phyloP scores from a whole-genome alignment of 2,329 filamentous ascomycete genomes.

The Aschersonia sp. region DNA sequence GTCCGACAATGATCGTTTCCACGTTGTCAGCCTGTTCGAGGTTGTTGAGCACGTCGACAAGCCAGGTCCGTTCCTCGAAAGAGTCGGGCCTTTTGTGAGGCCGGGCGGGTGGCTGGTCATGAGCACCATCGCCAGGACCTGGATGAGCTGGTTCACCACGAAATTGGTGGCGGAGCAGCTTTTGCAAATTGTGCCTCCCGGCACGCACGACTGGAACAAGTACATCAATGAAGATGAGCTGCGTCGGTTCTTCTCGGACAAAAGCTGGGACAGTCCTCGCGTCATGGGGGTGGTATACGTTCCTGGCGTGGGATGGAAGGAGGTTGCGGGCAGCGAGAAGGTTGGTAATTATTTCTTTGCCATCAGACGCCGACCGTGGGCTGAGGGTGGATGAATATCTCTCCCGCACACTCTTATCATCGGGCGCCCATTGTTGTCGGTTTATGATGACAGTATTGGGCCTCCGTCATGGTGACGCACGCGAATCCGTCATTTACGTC shows the following conservation, averaged over 20 bases:
- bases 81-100: constrained; percentile 60
- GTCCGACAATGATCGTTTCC: constrained; percentile 37
- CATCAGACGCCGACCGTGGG: constrained; percentile 31
- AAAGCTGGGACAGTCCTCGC: constrained; percentile 43
- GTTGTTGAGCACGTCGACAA: constrained; percentile 84
- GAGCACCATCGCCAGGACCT: constrained; percentile 83
- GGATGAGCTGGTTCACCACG: constrained; percentile 81
- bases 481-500: too few relatives aligned
- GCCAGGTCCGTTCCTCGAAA: constrained; percentile 59
- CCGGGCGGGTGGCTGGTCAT: constrained; percentile 89
- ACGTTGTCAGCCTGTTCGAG: constrained; percentile 82
- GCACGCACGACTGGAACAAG: constrained; percentile 93
- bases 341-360: constrained; percentile 96
- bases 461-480: too few relatives aligned
- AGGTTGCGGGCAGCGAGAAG: constrained; percentile 66
- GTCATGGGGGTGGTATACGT: constrained; percentile 81
- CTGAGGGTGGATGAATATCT: too few relatives aligned
- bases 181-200: constrained; percentile 72
- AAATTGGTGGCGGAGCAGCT: constrained; percentile 86
- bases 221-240: constrained; percentile 85
- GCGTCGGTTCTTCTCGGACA: constrained; percentile 35
- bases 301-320: constrained; percentile 79
- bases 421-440: too few relatives aligned
- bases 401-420: too few relatives aligned
- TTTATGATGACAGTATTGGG: too few relatives aligned